Base-by-base conservation (phyloP, 768 basidiomycete genomes). In the Suillus spraguei region DNA sequence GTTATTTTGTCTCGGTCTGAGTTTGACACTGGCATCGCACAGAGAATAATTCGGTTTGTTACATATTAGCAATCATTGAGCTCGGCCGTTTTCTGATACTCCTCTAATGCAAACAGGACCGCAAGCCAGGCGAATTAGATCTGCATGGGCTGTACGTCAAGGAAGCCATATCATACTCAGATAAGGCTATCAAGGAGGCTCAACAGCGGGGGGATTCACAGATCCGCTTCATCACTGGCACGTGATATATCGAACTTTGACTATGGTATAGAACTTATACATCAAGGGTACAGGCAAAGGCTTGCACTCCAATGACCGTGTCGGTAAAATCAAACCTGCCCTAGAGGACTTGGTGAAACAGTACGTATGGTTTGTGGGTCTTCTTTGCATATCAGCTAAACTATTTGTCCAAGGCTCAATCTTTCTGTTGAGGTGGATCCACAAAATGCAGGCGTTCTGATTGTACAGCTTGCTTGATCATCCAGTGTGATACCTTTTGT, bases 81-180 rank as follows among this genome's bases (percentile, higher is more conserved):
- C 55, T 39, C n/a, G 16, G 36, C 16, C 32, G 32, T 44, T 33
- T 24, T 16, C 38, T 56, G 16, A 56, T 56, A 8, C 22, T 38
- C 38, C 36, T 11, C 8, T 32, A 20, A 24, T 8, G 16, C n/a
- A 1, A 66, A 49, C 69, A 89, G 85, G 87, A 91, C 64, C 87
- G 88, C 60, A 75, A 83, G 63, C 82, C 83, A 0, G 91, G 89
- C 2, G 91, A 95, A 73, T 79, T 97, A 52, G 93, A 98, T 75
- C 78, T 98, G 28, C 96, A 98, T 71, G 96, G 94, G 1, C 78
- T 99, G 4, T 97, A 93, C 74, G 95, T 97, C 65, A 94, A 94
- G 71, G 97, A 99, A 77, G 94, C 95, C 24, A 86, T 97, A 55
- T 79, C 83, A 49, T 83, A 82, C 60, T 88, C 86, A 2, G 96